Base-by-base conservation (phyloP, 2,329 filamentous ascomycete species). In the Cryoendolithus antarcticus region DNA sequence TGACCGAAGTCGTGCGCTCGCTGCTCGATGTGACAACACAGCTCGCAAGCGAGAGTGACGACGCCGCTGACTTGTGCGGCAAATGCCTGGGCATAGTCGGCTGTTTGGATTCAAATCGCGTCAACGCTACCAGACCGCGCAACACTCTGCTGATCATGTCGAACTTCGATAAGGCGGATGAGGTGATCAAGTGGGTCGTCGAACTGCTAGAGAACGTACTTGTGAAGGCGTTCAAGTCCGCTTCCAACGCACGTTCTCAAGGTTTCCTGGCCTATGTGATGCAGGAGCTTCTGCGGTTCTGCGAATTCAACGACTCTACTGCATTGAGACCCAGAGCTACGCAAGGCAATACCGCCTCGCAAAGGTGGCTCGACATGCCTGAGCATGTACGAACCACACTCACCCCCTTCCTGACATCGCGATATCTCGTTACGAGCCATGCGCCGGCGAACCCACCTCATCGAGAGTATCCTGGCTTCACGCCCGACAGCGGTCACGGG, bases 201-300 rank as follows among this genome's bases (percentile, higher is more conserved):
- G 86, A 88, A 52, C 70, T 94, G 34, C 69, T 99, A 10, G 81
- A 94, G 52, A 74, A 93, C 54, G 81, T 94, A 6, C 67, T 98
- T 8, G 86, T 96, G 19, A 86, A 88, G 44, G 82, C 88, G 1
- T 99, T 98, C 55, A 67, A 93, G 32, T 93, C 89, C 1, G 82
- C 85, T 1, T 91, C 82, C 0, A 93, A 95, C 56, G 82, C 86
- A 2, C 80, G 77, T 47, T 72, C 86, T 4, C 91, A 96, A 59
- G 88, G 86, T 0, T 94, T 93, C 55, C 70, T 99, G 11, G 89
- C 89, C 1, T 98, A 83, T 60, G 84, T 82, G 2, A 95, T 98
- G 78, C 91, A 99, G 60, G 82, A 93, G 52, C 71, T 96, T 31
- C 71, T 96, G 3, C 78, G 80, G 33, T 77, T 80, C 48, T 85